Percentiles rank a stretch among this genome's conserved stretches.
Evolutionary conservation across 192 early-diverging fungal species (phyloP).

Genomic region (Rhizophagus prolifer): DNA sequence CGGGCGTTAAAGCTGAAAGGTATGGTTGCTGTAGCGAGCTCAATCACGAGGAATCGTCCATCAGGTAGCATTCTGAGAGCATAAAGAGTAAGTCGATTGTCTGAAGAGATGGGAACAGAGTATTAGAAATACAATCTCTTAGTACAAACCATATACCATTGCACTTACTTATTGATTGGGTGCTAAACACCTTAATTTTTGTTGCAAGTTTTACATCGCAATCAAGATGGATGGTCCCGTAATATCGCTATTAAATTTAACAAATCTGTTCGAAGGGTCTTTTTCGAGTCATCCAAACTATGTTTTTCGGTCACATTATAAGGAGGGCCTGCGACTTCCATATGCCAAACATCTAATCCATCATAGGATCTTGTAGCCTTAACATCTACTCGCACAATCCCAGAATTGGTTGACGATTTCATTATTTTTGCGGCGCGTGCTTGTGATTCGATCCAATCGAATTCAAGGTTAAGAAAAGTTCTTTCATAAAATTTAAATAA

Average conservation of each 20-base stretch:
- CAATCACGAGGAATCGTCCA: conserved; percentile 13
- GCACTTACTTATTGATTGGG: conserved; percentile 13
- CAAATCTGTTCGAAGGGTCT: conserved; percentile 12
- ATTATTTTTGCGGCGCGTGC: conserved; percentile 20
- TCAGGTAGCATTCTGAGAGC: conserved; percentile 24
- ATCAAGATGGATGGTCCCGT: background rate
- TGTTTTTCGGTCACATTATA: conserved; percentile 25
- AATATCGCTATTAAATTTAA: conserved; percentile 13
- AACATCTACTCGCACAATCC: conserved; percentile 1
- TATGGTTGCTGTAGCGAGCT: conserved; percentile 8
- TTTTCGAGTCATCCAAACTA: conserved; percentile 10
- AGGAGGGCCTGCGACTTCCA: conserved; percentile 5
- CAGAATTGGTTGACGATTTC: conserved; percentile 28
- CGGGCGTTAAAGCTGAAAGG: conserved; percentile 29
- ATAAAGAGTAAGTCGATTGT: conserved; percentile 14
- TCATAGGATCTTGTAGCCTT: conserved; percentile 9
- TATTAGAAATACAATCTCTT: conserved; percentile 1
- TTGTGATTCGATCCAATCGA: conserved; percentile 29
- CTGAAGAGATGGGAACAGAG: conserved; percentile 3
- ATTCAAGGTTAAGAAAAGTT: conserved; percentile 23
- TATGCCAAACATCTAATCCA: conserved; percentile 1
- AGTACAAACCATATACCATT: conserved; percentile 8
- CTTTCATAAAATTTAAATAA: conserved; percentile 29
- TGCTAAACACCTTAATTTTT: conserved; percentile 16
- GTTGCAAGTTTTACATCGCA: background rate